A percentile compares a stretch with the other conserved stretches of the same genome.
Conservation (phyloP, 1,139 yeast species). For the Saccharomyces hybrid region DNA sequence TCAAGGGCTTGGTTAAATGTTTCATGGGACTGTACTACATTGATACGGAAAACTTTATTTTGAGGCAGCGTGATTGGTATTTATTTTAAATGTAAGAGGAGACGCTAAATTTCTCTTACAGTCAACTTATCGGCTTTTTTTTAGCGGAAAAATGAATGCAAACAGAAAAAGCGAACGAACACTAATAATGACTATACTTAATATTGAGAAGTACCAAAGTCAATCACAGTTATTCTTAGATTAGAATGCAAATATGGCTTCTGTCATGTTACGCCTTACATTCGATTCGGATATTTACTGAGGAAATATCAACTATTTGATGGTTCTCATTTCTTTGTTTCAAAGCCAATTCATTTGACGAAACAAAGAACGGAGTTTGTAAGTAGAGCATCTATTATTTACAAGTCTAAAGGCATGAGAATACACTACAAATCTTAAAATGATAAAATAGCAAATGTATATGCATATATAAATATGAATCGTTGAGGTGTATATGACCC, state of each 20-base stretch:
- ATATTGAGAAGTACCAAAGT: too few species aligned
- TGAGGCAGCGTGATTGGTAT: too few species aligned
- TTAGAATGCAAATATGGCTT: not conserved
- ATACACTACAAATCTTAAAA: slow-evolving; percentile 12
- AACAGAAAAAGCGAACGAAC: too few species aligned
- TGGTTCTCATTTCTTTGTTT: slow-evolving; percentile 10
- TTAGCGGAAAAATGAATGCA: too few species aligned
- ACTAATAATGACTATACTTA: too few species aligned
- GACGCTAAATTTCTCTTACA: too few species aligned
- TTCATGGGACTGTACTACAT: not conserved
- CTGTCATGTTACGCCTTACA: not conserved
- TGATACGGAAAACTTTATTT: too few species aligned
- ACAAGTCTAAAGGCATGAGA: slow-evolving; percentile 32
- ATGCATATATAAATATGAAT: slow-evolving; percentile 2
- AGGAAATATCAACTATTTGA: not conserved
- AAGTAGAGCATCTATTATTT: slow-evolving; percentile 23
- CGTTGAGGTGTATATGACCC: not conserved
- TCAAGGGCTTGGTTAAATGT: not conserved
- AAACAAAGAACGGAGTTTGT: slow-evolving; percentile 29
- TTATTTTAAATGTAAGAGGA: too few species aligned
- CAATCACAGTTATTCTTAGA: not conserved
- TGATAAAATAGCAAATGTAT: not conserved
- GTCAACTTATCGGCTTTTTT: too few species aligned
- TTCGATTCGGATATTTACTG: not conserved
- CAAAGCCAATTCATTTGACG: slow-evolving; percentile 1